Base-by-base conservation (phyloP, 306 rosid species). In the Carpinus fangiana region DNA sequence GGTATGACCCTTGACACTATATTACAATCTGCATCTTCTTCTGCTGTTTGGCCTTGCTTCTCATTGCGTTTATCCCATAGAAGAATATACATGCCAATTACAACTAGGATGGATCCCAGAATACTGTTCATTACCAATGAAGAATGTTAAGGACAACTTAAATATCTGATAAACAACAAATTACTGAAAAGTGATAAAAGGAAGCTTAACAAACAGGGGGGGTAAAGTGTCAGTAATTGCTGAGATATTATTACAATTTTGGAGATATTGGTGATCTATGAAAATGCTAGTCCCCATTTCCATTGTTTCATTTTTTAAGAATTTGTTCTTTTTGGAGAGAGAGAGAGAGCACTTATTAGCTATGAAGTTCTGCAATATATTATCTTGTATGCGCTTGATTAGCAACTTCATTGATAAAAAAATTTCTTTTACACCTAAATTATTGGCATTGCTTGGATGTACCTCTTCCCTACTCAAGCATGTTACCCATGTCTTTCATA, bases 1-100 rank as follows among this genome's bases (percentile, higher is more conserved):
- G 81, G 65, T 50, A 52, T 14, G 60, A 43, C 70, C 79, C 75
- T 73, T 68, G 86, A 53, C 74, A 67, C 77, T 47, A 61, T 36
- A 53, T 76, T 75, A 59, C 41, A 66, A 21, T 66, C 89, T 76
- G 59, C 79, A 64, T 77, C 93, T 60, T 76, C 82, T 76, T 81
- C 90, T 52, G 74, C 72, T 81, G 82, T 78, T 81, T 84, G 88
- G 31, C 83, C 92, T 78, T 80, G 86, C 81, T 18, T 11, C 73
- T 90, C 95, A 41, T 75, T 87, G 52, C 81, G 76, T 82, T 92
- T 94, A 5, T 95, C 97, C 98, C 97, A 90, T 12, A 90, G 77
- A 82, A 90, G 92, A 80, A 88, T 74, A 68, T 94, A 94, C 95
- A 92, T 85, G 71, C 97, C 97, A 55, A 72, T 74, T 86, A 94